phyloP scores from a whole-genome alignment of 2,329 filamentous ascomycete species.

The Talaromyces sp. region DNA sequence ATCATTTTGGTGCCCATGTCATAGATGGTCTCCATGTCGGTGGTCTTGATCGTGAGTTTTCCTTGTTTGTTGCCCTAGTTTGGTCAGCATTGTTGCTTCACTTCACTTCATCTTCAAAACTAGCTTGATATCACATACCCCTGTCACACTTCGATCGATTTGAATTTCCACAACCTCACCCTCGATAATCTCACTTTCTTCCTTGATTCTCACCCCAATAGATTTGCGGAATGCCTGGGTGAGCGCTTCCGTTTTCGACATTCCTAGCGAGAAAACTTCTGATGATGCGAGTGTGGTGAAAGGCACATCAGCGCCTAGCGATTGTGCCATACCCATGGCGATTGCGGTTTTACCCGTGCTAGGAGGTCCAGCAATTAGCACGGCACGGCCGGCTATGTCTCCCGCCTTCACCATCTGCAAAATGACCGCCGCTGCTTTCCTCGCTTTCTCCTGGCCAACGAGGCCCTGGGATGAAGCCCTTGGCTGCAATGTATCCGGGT shows the following conservation, averaged over 20 bases:
- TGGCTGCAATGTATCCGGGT: conserved; percentile 85
- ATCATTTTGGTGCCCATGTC: conserved; percentile 99
- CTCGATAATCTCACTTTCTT: conserved; percentile 98
- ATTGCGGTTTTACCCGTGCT: conserved; percentile 98
- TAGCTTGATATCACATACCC: conserved; percentile 47
- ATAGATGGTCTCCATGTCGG: conserved; percentile 99
- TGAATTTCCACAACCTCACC: conserved; percentile 98
- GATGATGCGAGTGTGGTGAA: conserved; percentile 95
- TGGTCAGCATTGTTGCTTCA: conserved; percentile 21
- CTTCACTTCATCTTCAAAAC: conserved; percentile 13
- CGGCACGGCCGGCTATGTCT: conserved; percentile 93
- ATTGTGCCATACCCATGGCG: conserved; percentile 98
- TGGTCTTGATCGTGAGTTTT: conserved; percentile 98
- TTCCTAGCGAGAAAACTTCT: conserved; percentile 97
- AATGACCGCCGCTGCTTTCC: conserved; percentile 93
- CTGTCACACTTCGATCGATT: conserved; percentile 94
- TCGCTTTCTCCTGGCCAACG: conserved; percentile 92
- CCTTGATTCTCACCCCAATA: conserved; percentile 96
- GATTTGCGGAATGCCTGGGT: conserved; percentile 99
- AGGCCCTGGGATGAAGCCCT: conserved; percentile 83
- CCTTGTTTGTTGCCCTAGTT: conserved; percentile 85
- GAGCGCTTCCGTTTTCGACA: conserved; percentile 98
- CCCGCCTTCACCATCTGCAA: conserved; percentile 98
- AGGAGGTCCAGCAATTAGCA: conserved; percentile 91
- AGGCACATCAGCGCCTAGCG: conserved; percentile 86